A percentile compares a stretch with the other conserved stretches of the same genome.
Conservation (phyloP, 2,329 filamentous ascomycete genomes). For the Lachnellula suecica region DNA sequence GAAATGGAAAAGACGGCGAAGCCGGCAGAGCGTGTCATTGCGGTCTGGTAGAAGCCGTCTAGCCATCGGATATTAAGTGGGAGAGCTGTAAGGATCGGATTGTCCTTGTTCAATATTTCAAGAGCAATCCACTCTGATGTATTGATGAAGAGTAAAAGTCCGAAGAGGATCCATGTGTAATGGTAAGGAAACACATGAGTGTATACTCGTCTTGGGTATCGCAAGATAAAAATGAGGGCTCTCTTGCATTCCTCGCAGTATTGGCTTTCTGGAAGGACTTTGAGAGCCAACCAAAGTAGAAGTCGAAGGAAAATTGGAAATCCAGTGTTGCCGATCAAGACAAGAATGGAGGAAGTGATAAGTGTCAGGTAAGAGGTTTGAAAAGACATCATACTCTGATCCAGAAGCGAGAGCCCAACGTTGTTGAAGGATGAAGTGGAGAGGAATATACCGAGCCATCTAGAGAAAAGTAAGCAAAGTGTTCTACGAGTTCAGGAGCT, state of each 20-base stretch:
- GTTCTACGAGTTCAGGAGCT: not conserved
- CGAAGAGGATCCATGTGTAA: slow-evolving; percentile 63
- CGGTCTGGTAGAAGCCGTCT: slow-evolving; percentile 62
- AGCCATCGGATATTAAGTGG: slow-evolving; percentile 53
- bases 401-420: slow-evolving; percentile 63
- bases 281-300: slow-evolving; percentile 48
- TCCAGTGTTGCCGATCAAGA: slow-evolving; percentile 62
- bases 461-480: not conserved
- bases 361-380: slow-evolving; percentile 31
- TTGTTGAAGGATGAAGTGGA: slow-evolving; percentile 69
- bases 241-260: slow-evolving; percentile 40
- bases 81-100: slow-evolving; percentile 50
- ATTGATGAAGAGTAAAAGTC: slow-evolving; percentile 57
- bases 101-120: slow-evolving; percentile 61
- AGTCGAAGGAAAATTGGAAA: slow-evolving; percentile 57
- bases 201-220: slow-evolving; percentile 55
- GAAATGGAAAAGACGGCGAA: slow-evolving; percentile 63
- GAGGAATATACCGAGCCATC: slow-evolving; percentile 64
- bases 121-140: slow-evolving; percentile 63
- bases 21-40: slow-evolving; percentile 62
- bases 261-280: slow-evolving; percentile 33
- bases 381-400: slow-evolving; percentile 53
- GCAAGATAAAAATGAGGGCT: slow-evolving; percentile 50
- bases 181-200: slow-evolving; percentile 61
- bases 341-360: slow-evolving; percentile 49